Evolutionary conservation across 1,284 basidiomycete genomes (phyloP), one percentile per base, ranked within the genome.

Genomic region (Pseudozyma sp.): DNA sequence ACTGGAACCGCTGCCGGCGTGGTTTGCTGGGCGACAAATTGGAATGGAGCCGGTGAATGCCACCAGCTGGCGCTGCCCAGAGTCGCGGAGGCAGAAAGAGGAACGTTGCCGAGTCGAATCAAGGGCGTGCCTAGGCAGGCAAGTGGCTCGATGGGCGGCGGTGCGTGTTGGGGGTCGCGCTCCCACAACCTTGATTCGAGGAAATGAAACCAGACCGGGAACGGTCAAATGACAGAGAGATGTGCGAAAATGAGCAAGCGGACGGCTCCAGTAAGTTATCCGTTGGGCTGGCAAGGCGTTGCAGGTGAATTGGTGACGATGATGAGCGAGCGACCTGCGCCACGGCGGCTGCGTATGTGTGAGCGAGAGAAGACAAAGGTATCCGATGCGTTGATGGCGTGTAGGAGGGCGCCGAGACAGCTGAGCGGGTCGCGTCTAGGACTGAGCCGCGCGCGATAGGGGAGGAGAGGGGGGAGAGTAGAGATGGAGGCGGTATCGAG

Each of bases 161-260:
- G 17, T 29, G 7, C 9, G 29, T 10, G 42, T 44, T 51, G 56
- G 43, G 42, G 19, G 45, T 47, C 50, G 53, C 34, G 35, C 31
- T 54, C 42, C 61, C 42, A 56, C 61, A 51, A 52, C 49, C 61
- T 51, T 52, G 48, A 0, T 14, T 14, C 31, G n/a, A 37, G n/a
- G 48, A 52, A 35, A 56, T 63, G 54, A 56, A 56, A 49, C 16
- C 34, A n/a, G 34, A 42, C 47, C 34, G 51, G 30, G 34, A 46
- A 47, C 35, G 53, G 52, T 46, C 30, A 42, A 48, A 60, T 39
- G 11, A 24, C n/a, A 24, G 44, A 34, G 30, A 43, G 51, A 43
- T 19, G 37, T 50, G 24, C 13, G 29, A 31, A 39, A 43, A 11
- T 4, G n/a, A 30, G n/a, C 14, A 29, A 16, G 51, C 31, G 14